A percentile compares a stretch with the other conserved stretches of the same genome.
phyloP scores from a whole-genome alignment of 1,284 basidiomycete species.

The Tilletia indica region DNA sequence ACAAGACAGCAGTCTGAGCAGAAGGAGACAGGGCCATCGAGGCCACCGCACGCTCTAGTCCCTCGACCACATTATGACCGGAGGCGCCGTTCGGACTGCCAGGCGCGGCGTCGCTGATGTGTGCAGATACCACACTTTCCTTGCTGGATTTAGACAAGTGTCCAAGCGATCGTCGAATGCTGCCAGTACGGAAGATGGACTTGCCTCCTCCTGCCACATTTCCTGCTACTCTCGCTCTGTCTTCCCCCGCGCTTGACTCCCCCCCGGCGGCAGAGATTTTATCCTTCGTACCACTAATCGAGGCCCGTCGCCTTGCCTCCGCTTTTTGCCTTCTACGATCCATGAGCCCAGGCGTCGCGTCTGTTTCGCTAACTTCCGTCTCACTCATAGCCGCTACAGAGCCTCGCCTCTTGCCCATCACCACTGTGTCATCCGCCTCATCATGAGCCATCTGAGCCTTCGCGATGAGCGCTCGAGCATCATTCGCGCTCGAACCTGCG shows the following conservation, averaged over 20 bases:
- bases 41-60: conserved; percentile 9
- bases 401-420: neutral
- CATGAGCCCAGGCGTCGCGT: conserved; percentile 57
- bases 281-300: neutral
- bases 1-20: neutral
- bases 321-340: conserved; percentile 5
- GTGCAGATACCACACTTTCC: conserved; percentile 3
- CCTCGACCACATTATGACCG: neutral
- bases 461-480: conserved; percentile 22
- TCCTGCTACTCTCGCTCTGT: neutral
- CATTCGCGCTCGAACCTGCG: conserved; percentile 22
- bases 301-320: neutral
- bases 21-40: conserved; percentile 4
- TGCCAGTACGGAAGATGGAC: conserved; percentile 12
- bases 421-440: neutral
- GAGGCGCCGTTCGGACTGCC: neutral
- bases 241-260: conserved; percentile 6
- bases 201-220: neutral
- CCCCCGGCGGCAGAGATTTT: neutral
- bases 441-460: conserved; percentile 6
- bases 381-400: conserved; percentile 32
- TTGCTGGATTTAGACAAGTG: conserved; percentile 12
- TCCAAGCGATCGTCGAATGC: conserved; percentile 5
- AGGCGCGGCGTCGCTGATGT: neutral
- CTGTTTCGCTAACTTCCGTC: conserved; percentile 63